phyloP scores from a whole-genome alignment of 192 early-diverging fungal species.

The Jimgerdemannia lactiflua region DNA sequence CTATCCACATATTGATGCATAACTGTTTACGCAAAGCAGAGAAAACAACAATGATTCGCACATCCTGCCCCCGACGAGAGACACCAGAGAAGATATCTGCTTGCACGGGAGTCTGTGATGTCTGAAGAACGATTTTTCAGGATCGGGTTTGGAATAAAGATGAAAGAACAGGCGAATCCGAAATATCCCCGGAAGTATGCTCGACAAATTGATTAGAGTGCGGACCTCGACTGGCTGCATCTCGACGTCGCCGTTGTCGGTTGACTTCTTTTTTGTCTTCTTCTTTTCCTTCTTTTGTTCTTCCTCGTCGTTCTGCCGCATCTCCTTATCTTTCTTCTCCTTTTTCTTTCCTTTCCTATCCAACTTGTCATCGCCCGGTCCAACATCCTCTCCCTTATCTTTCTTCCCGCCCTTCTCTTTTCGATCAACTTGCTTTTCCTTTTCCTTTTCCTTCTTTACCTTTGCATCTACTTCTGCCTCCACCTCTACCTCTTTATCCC shows the following conservation, averaged over 20 bases:
- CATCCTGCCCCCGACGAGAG: background rate
- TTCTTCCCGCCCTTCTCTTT: conserved; percentile 3
- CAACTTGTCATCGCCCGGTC: conserved; percentile 16
- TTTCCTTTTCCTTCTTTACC: background rate
- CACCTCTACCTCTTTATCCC: background rate
- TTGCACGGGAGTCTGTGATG: background rate
- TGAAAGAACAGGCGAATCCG: too few relatives aligned
- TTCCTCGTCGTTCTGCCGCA: background rate
- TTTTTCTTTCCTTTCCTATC: background rate
- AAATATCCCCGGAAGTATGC: too few relatives aligned
- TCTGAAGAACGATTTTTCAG: background rate
- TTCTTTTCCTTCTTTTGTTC: background rate
- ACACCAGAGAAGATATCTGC: background rate
- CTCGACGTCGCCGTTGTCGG: background rate
- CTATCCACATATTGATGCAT: background rate
- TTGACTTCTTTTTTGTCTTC: background rate
- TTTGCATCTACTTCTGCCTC: background rate
- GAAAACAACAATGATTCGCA: background rate
- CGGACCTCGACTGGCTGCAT: background rate
- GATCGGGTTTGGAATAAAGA: too few relatives aligned
- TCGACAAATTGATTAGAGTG: background rate
- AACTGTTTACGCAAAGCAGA: too few relatives aligned
- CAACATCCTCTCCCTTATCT: conserved; percentile 1
- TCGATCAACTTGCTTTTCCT: background rate
- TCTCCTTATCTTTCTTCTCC: background rate